These are phyloP conservation scores for Eimeria acervulina DNA, from an alignment of 169 alveolate genomes.

Conservation along the genomic window DNA sequence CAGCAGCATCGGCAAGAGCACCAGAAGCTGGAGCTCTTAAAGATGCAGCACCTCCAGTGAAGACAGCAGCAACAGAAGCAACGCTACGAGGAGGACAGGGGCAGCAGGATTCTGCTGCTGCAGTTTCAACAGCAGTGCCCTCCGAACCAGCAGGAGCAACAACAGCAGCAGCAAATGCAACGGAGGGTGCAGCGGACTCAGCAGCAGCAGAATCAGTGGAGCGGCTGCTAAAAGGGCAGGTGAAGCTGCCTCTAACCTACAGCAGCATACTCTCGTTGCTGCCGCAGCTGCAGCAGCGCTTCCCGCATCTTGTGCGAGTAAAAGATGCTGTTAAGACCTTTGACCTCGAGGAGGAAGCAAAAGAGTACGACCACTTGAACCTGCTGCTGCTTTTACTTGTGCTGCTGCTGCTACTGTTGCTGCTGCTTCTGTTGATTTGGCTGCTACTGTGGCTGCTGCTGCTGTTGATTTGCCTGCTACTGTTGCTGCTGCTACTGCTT, in stretches of 20 bases:
- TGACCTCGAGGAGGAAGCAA: constrained; percentile 14
- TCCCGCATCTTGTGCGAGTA: constrained; percentile 18
- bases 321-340: constrained; percentile 24
- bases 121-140: background rate
- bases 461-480: background rate
- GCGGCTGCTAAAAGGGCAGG: background rate
- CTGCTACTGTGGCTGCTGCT: constrained; percentile 8
- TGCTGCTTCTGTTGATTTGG: background rate
- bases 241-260: constrained; percentile 27
- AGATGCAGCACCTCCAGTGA: constrained; percentile 6
- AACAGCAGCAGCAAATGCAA: background rate
- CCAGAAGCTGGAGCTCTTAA: background rate
- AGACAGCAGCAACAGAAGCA: constrained; percentile 40
- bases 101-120: background rate
- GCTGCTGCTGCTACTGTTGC: constrained; percentile 3
- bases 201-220: background rate
- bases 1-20: constrained; percentile 1
- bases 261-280: constrained; percentile 39
- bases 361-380: background rate
- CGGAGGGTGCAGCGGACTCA: background rate
- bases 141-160: background rate
- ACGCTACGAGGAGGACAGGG: background rate
- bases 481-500: background rate
- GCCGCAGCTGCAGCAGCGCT: constrained; percentile 56
- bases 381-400: constrained; percentile 39